Evolutionary conservation across 2,329 filamentous ascomycete species (phyloP).

Genomic region (Sporothrix phasma): DNA sequence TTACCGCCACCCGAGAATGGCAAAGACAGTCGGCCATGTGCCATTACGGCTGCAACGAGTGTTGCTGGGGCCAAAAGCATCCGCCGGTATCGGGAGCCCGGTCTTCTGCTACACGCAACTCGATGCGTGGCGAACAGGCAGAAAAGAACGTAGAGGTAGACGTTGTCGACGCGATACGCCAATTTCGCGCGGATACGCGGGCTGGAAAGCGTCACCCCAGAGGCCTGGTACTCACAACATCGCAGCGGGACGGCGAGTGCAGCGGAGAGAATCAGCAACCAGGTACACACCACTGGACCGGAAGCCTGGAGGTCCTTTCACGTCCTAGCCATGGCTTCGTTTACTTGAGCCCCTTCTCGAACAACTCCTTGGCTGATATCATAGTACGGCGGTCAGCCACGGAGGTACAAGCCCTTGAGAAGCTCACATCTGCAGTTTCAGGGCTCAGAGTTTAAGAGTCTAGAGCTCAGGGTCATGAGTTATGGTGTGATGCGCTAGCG

Average conservation of each 20-base stretch:
- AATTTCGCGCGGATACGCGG: constrained; percentile 29
- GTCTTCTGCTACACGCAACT: not conserved
- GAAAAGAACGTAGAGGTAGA: no score
- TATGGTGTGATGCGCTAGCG: no score
- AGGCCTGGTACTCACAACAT: not conserved
- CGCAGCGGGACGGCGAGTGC: not conserved
- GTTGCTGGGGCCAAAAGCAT: not conserved
- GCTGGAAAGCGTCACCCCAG: constrained; percentile 20
- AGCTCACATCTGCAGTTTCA: no score
- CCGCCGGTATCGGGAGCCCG: not conserved
- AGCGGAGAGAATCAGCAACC: not conserved
- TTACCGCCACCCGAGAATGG: not conserved
- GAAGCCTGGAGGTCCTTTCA: constrained; percentile 26
- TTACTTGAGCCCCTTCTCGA: no score
- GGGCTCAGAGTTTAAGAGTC: no score
- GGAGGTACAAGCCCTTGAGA: no score
- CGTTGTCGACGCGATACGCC: constrained; percentile 34
- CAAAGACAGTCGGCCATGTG: not conserved
- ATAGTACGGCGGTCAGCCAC: no score
- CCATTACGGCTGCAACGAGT: not conserved
- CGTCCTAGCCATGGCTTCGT: not conserved
- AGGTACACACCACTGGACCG: constrained; percentile 31
- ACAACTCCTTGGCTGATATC: no score
- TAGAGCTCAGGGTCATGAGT: no score
- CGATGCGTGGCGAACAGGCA: constrained; percentile 4